Conservation (phyloP, 495 filamentous ascomycete species). For the Poronia punctata region DNA sequence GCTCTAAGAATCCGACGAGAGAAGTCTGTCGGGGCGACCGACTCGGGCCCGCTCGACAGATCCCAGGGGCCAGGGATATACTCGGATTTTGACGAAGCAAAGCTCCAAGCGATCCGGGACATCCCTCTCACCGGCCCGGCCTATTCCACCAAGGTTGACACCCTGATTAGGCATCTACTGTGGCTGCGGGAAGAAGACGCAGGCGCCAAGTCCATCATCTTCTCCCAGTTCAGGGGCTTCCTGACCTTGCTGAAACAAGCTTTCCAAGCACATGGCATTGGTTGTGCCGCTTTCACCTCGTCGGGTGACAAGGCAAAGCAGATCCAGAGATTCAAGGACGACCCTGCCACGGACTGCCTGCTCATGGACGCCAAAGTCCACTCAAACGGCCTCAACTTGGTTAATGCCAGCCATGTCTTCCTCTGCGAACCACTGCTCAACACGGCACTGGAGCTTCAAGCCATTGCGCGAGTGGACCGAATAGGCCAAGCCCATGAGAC, state of each 20-base stretch:
- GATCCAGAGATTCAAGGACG: constrained; percentile 64
- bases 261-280: constrained; percentile 61
- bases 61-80: constrained; percentile 53
- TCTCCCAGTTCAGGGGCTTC: constrained; percentile 80
- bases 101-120: constrained; percentile 72
- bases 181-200: constrained; percentile 82
- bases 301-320: constrained; percentile 39
- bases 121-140: constrained; percentile 65
- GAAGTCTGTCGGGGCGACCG: constrained; percentile 12
- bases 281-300: constrained; percentile 57
- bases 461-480: constrained; percentile 86
- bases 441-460: constrained; percentile 86
- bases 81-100: constrained; percentile 59
- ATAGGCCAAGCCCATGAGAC: constrained; percentile 86
- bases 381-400: constrained; percentile 78
- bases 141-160: constrained; percentile 87
- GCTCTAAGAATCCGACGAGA: constrained; percentile 59
- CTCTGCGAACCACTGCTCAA: constrained; percentile 91
- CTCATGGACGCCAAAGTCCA: constrained; percentile 83
- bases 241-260: constrained; percentile 65
- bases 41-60: constrained; percentile 9
- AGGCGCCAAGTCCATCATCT: constrained; percentile 82
- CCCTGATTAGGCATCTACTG: constrained; percentile 67
- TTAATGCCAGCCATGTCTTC: constrained; percentile 91
- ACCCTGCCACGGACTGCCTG: constrained; percentile 74